A percentile compares a stretch with the other conserved stretches of the same genome.
Evolutionary conservation across 768 basidiomycete species (phyloP).

Genomic region (Crassisporium funariophilum): DNA sequence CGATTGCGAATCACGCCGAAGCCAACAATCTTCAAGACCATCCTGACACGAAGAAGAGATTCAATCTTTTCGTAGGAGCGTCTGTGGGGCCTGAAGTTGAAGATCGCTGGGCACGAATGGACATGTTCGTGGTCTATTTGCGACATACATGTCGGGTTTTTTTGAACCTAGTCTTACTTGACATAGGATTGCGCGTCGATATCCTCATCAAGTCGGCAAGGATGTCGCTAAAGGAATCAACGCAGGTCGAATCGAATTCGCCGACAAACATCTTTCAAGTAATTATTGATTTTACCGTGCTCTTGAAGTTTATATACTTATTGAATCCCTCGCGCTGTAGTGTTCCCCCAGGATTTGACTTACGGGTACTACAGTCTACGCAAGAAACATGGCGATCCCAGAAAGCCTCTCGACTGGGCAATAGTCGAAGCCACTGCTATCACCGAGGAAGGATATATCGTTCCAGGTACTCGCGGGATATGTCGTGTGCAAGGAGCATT

Average conservation of each 20-base stretch:
- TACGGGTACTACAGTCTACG: conserved; percentile 49
- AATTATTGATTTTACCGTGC: conserved; percentile 12
- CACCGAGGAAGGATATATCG: conserved; percentile 48
- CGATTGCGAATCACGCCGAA: conserved; percentile 48
- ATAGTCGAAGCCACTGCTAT: conserved; percentile 53
- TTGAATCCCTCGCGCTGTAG: conserved; percentile 19
- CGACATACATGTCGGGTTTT: background rate
- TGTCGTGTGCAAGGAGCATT: too few species aligned
- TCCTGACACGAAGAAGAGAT: conserved; percentile 44
- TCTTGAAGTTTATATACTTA: background rate
- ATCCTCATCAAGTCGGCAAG: conserved; percentile 53
- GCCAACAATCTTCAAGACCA: conserved; percentile 45
- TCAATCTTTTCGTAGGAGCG: conserved; percentile 52
- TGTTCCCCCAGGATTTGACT: conserved; percentile 52
- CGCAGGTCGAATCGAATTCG: conserved; percentile 46
- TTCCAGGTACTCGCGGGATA: too few species aligned
- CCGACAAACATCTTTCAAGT: conserved; percentile 53
- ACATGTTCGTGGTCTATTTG: conserved; percentile 28
- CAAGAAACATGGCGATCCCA: conserved; percentile 46
- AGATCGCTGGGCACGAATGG: conserved; percentile 47
- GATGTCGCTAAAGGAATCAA: conserved; percentile 52
- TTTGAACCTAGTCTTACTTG: too few species aligned
- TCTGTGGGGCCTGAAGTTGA: conserved; percentile 51
- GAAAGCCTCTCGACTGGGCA: conserved; percentile 49
- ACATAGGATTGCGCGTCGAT: conserved; percentile 36